Evolutionary conservation across 441 rosid species (phyloP).

Genomic region (Gossypium gossypioides): DNA sequence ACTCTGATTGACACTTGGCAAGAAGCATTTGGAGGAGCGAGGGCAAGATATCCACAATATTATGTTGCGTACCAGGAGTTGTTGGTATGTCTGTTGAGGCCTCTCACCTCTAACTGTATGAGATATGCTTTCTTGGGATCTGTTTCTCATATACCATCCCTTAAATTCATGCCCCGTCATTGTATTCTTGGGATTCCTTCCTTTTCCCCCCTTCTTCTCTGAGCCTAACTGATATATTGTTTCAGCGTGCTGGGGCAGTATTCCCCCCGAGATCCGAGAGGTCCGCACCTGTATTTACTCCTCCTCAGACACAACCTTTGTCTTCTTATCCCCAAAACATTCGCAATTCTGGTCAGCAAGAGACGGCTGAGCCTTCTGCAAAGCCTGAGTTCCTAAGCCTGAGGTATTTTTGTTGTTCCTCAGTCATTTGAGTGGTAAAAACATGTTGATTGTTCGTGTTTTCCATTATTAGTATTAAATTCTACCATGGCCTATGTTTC

Average conservation of each 20-base stretch:
- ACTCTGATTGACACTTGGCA: slow-evolving; percentile 89
- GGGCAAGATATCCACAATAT: slow-evolving; percentile 94
- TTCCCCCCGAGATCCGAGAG: slow-evolving; percentile 89
- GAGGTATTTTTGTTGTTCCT: slow-evolving; percentile 41
- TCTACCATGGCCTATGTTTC: not conserved
- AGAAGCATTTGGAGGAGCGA: slow-evolving; percentile 92
- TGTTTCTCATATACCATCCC: not conserved
- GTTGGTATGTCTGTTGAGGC: slow-evolving; percentile 48
- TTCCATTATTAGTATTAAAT: not conserved
- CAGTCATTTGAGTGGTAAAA: slow-evolving; percentile 2
- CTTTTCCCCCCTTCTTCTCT: not conserved
- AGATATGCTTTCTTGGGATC: not conserved
- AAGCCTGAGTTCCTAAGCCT: slow-evolving; percentile 80
- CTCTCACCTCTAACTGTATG: slow-evolving; percentile 6
- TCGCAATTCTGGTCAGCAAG: slow-evolving; percentile 49
- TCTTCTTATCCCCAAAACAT: slow-evolving; percentile 69
- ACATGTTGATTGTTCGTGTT: not conserved
- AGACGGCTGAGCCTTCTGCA: slow-evolving; percentile 55
- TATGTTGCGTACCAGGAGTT: slow-evolving; percentile 89
- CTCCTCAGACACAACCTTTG: slow-evolving; percentile 87
- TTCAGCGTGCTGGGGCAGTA: slow-evolving; percentile 94
- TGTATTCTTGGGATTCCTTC: not conserved
- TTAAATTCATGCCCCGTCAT: not conserved
- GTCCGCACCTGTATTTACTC: slow-evolving; percentile 85
- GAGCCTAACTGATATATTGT: slow-evolving; percentile 17